Evolutionary conservation across 176 grass and related monocot genomes (phyloP).

Genomic region (Tillandsia fasciculata): DNA sequence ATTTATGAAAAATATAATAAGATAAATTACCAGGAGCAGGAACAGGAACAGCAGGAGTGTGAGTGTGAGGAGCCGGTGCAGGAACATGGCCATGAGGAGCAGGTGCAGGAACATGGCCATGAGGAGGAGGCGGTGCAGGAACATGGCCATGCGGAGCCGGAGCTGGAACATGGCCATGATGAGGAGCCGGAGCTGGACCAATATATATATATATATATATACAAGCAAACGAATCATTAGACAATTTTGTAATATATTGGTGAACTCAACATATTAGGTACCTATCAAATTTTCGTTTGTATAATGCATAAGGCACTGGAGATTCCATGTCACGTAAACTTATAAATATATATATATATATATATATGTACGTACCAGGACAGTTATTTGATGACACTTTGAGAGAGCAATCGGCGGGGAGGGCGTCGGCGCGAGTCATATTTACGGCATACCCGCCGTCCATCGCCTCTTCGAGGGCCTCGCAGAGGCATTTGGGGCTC

Average conservation of each 20-base stretch:
- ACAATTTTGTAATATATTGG: too few relatives aligned
- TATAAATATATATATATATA: background rate
- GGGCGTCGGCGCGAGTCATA: background rate
- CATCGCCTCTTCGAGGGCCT: background rate
- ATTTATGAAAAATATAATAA: background rate
- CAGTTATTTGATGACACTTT: background rate
- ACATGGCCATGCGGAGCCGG: background rate
- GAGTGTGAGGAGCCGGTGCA: background rate
- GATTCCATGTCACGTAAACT: background rate
- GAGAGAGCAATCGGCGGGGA: background rate
- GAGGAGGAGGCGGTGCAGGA: background rate
- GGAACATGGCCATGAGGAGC: background rate
- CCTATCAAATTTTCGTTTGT: too few relatives aligned
- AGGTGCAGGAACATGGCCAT: background rate
- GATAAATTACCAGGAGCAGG: background rate
- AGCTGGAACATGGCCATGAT: background rate
- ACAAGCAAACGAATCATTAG: background rate
- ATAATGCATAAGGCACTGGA: background rate
- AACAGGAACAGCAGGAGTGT: background rate
- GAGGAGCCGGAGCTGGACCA: background rate
- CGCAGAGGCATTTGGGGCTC: background rate
- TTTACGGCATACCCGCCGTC: background rate
- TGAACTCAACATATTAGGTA: too few relatives aligned
- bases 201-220: background rate
- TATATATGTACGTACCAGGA: background rate